Conservation (phyloP, 495 filamentous ascomycete species). For the Achaetomiella virescens region DNA sequence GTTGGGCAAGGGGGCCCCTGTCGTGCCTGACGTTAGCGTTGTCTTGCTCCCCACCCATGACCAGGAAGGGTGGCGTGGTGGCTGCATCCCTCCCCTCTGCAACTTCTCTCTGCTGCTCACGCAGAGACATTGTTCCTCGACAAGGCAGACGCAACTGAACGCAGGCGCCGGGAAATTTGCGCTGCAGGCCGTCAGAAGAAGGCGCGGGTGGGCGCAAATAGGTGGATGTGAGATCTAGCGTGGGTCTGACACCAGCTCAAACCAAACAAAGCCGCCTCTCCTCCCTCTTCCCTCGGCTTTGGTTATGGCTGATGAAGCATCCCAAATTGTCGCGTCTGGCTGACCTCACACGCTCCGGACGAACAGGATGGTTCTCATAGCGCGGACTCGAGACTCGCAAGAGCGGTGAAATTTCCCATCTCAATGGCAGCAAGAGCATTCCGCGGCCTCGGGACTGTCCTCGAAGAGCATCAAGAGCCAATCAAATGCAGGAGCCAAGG, state of each 20-base stretch:
- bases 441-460: constrained; percentile 8
- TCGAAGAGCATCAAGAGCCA: constrained; percentile 14
- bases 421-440: constrained; percentile 7
- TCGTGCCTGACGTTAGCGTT: constrained; percentile 16
- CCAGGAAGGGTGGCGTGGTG: constrained; percentile 15
- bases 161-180: neutral
- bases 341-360: constrained; percentile 12
- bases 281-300: neutral
- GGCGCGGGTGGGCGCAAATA: neutral
- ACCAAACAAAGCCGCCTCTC: neutral
- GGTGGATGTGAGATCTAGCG: neutral
- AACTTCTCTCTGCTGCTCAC: neutral
- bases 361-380: neutral
- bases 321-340: neutral
- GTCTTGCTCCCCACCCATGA: constrained; percentile 4
- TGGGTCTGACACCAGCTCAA: neutral
- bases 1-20: constrained; percentile 15
- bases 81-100: constrained; percentile 8
- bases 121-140: constrained; percentile 3
- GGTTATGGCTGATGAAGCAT: neutral
- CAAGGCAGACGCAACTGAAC: neutral
- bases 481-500: constrained; percentile 11
- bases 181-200: neutral
- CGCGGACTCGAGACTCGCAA: neutral
- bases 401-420: constrained; percentile 10